Evolutionary conservation across 257 asterid genomes (phyloP), one percentile per base, ranked within the genome.

Genomic region (Ilex asprella): DNA sequence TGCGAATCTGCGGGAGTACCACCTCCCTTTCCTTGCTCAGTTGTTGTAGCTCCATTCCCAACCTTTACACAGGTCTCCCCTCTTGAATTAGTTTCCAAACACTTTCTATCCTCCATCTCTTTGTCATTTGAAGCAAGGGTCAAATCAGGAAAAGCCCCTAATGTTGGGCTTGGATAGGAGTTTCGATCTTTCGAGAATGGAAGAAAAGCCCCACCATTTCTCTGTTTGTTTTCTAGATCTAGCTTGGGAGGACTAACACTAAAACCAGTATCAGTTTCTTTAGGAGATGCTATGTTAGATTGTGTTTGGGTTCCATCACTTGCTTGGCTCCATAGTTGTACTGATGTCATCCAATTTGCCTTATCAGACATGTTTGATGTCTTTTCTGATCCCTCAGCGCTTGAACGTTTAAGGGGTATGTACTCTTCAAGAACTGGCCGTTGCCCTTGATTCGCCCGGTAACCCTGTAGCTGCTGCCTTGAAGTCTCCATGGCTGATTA

Each of bases 331-430:
- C 99, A 92, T 43, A 92, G 74, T 61, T 89, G 99, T 6, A 94
- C 93, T 4, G 93, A 81, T 39, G 93, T 85, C 99, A 92, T 92
- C 99, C 99, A 92, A 68, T 82, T 89, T 3, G 95, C 79, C 61
- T 86, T 92, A 12, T 78, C 79, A 16, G 83, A 66, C 49, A 75
- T 43, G 30, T 62, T 75, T n/a, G 61, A 67, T 5, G 60, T 77
- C 49, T 55, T 63, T 39, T 82, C 83, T 39, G 58, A 5, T 31
- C 59, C 70, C 35, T 70, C 76, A 0, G 66, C 46, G 49, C 57
- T 63, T 7, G 79, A 16, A 69, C 68, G 78, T 44, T 76, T 86
- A 0, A 86, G 75, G 5, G 99, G 99, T 31, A 92, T 89, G 72
- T 89, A 92, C 58, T 92, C 88, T 65, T 92, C 97, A n/a, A 92